Base-by-base conservation (phyloP, 176 grass and related monocot genomes). In the Aegilops longissima region DNA sequence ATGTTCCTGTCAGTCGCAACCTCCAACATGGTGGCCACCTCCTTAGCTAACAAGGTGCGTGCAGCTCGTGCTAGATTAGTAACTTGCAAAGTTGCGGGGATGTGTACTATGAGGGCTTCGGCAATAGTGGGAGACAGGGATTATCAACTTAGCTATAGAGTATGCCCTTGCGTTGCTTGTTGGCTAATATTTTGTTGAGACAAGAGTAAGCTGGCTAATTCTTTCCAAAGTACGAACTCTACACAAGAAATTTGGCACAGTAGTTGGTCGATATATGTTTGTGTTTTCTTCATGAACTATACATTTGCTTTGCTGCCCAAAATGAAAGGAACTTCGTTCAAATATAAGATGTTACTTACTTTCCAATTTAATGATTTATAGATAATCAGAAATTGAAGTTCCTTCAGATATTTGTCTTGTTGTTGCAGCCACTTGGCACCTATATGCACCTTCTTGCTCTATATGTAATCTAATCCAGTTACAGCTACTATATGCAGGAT, bases 11-110 rank as follows among this genome's bases (percentile, higher is more conserved):
- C 94, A 0, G 78, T 98, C 44, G 92, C 97, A 9, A 98, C 93
- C 73, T 98, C 97, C 67, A 98, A 98, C 79, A 94, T 98, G 97
- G 94, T 98, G 83, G 97, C 97, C 49, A 98, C 97, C 39, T 93
- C 97, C 16, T 67, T 98, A 64, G 94, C 92, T 65, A 90, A 93
- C 87, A 89, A 98, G 97, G 94, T 98, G 84, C 18, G 36, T n/a
- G 18, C 61, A 64, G 16, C 73, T 38, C 20, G 1, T 63, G 54
- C 13, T 65, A 9, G 0, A 25, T 25, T 6, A 24, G 3, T 12
- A 23, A 13, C 18, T n/a, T 24, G 21, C 47, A 14, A 2, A 30
- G 25, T 16, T 31, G 30, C 61, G 5, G 1, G 18, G 9, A 72
- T 25, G 0, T 36, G 20, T 70, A 51, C 30, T 38, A 56, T 17